Evolutionary conservation across 2,329 filamentous ascomycete species (phyloP).

Genomic region (Sporothrix humicola): DNA sequence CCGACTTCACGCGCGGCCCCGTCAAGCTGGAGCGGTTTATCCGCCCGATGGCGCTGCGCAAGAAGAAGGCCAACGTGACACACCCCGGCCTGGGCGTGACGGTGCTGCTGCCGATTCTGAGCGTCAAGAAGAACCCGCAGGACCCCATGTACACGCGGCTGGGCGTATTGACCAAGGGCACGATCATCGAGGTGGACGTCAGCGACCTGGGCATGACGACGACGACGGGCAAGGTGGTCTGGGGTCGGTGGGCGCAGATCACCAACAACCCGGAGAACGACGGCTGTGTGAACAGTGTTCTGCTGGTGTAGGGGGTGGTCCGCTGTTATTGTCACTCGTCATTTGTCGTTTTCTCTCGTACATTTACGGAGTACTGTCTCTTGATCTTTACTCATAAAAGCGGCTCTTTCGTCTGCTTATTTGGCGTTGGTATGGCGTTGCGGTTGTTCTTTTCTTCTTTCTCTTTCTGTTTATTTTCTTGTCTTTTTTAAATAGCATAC

Average conservation of each 20-base stretch:
- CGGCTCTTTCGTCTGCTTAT: not conserved
- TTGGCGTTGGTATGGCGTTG: constrained; percentile 16
- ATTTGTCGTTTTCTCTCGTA: not conserved
- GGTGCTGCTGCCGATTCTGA: constrained; percentile 81
- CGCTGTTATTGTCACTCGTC: not conserved
- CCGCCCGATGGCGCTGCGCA: constrained; percentile 58
- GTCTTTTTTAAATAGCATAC: no score
- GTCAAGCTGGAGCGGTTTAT: constrained; percentile 74
- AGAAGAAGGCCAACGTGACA: constrained; percentile 76
- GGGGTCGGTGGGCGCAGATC: constrained; percentile 83
- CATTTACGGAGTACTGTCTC: not conserved
- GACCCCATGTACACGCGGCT: constrained; percentile 91
- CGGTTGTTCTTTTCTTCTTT: not conserved
- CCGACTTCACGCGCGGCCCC: constrained; percentile 85
- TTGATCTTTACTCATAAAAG: not conserved
- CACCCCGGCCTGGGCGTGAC: constrained; percentile 56
- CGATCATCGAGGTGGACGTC: constrained; percentile 85
- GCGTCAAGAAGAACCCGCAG: constrained; percentile 76
- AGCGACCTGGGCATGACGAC: constrained; percentile 90
- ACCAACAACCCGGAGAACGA: constrained; percentile 48
- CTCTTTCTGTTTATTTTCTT: not conserved
- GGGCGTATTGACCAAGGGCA: constrained; percentile 79
- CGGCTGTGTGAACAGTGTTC: constrained; percentile 38
- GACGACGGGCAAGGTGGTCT: constrained; percentile 88
- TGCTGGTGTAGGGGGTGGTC: constrained; percentile 30